Conservation (phyloP, 352 stramenopile genomes). For the Sclerospora graminicola region DNA sequence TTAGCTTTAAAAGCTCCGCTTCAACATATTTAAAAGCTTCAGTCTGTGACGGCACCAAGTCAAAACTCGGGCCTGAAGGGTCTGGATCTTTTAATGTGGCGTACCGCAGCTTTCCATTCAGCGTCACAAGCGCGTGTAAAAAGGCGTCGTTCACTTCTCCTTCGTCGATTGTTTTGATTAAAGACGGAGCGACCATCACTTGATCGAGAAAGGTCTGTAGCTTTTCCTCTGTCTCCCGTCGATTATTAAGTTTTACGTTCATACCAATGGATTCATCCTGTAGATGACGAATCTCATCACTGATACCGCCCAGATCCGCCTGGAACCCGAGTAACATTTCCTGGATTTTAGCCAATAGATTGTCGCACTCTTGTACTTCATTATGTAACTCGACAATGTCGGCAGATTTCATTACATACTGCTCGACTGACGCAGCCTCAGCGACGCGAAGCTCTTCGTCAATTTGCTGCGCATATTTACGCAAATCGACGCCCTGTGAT, state of each 20-base stretch:
- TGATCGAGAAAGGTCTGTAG: constrained; percentile 93
- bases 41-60: constrained; percentile 85
- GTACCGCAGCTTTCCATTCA: constrained; percentile 91
- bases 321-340: constrained; percentile 98
- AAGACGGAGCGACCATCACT: constrained; percentile 90
- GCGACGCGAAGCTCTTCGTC: constrained; percentile 79
- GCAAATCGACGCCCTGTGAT: constrained; percentile 84
- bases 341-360: constrained; percentile 94
- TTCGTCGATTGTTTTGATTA: constrained; percentile 89
- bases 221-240: constrained; percentile 87
- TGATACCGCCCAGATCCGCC: constrained; percentile 95
- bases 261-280: constrained; percentile 92
- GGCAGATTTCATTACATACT: constrained; percentile 83
- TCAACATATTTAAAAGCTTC: constrained; percentile 90
- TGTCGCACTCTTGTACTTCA: constrained; percentile 94
- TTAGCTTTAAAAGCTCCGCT: constrained; percentile 86
- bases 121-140: constrained; percentile 88
- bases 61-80: constrained; percentile 61
- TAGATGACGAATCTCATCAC: constrained; percentile 94
- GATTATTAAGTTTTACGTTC: constrained; percentile 93
- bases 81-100: constrained; percentile 51
- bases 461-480: constrained; percentile 87
- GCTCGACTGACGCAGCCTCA: constrained; percentile 74
- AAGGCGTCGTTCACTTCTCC: constrained; percentile 92
- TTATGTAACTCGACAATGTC: constrained; percentile 88